Evolutionary conservation across 2,329 filamentous ascomycete species (phyloP), one percentile per base, ranked within the genome.

Genomic region (Paramyrothecium sp.): DNA sequence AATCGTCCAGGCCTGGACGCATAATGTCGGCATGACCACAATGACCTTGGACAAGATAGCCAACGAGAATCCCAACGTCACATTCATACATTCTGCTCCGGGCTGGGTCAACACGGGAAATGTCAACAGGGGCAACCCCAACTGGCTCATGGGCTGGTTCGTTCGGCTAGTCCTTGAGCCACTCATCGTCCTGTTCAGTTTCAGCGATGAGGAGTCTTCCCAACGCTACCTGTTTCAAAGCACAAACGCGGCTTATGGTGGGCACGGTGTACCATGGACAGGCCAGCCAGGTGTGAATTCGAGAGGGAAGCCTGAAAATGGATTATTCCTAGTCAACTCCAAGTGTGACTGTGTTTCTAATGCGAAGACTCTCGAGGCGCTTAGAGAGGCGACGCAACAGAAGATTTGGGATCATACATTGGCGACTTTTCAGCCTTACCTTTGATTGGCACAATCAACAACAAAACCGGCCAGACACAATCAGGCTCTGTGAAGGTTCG

Each of bases 181-280:
- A 0, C 56, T 75, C 21, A 65, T 75, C 22, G 4, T 19, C 2
- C 51, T 74, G 0, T 58, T 75, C 10, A 58, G 62, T 2, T 55
- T 67, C 3, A 67, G 58, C 26, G 57, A 70, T n/a, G 67, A 74
- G n/a, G 68, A 64, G 52, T 69, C 69, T 26, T 72, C 56, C 2
- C 70, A 75, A 56, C 66, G 70, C 19, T 54, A 75, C 41, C 54
- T 75, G 57, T 75, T 74, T 54, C 63, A 69, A 38, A 60, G 69
- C 51, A 75, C 73, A 2, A 75, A 69, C 54, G 69, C 71, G 58
- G 65, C 62, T 11, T 75, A 69, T 63, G 73, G 72, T 3, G 73
- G 72, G 8, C 65, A 61, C 12, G 71, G 73, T 1, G 62, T 70
- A 4, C 61, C 66, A 2, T 75, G 72, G 71, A 57, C 56, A 4